These are phyloP conservation scores for Quambalaria eucalypti DNA, from an alignment of 1,284 basidiomycete species.

Conservation along the genomic window DNA sequence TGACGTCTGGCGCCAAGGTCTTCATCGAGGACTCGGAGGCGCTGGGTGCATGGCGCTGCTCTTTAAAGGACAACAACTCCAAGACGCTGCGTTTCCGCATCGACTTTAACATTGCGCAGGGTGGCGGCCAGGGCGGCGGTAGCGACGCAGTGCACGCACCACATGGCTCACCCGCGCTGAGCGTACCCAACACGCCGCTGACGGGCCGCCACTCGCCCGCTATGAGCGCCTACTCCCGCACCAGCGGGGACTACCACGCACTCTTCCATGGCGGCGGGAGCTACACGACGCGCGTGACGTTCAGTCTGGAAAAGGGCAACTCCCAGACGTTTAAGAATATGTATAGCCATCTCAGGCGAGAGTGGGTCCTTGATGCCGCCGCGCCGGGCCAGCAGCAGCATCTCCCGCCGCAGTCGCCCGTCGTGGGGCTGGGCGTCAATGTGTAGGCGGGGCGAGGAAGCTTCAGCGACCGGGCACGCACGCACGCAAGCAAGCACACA, in stretches of 20 bases:
- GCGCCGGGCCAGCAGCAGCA: neutral
- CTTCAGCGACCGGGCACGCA: neutral
- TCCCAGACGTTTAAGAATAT: constrained; percentile 1
- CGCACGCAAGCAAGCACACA: neutral
- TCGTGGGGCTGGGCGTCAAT: neutral
- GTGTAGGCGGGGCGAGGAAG: neutral
- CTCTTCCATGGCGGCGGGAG: neutral
- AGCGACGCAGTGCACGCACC: constrained; percentile 5
- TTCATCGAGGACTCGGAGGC: constrained; percentile 55
- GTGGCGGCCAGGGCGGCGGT: neutral
- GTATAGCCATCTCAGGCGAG: neutral
- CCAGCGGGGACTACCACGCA: neutral
- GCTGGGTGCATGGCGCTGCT: constrained; percentile 31
- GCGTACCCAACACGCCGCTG: constrained; percentile 3
- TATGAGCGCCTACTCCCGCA: neutral
- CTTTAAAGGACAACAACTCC: constrained; percentile 15
- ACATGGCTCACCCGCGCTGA: constrained; percentile 22
- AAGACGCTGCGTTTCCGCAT: constrained; percentile 43
- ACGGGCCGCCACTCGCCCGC: neutral
- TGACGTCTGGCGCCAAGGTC: constrained; percentile 60
- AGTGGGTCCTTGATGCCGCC: neutral
- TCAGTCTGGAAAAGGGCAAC: neutral
- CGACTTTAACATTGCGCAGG: constrained; percentile 36
- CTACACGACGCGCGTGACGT: neutral
- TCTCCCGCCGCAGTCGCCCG: neutral